Conservation (phyloP, 257 asterid species). For the Rehmannia glutinosa region DNA sequence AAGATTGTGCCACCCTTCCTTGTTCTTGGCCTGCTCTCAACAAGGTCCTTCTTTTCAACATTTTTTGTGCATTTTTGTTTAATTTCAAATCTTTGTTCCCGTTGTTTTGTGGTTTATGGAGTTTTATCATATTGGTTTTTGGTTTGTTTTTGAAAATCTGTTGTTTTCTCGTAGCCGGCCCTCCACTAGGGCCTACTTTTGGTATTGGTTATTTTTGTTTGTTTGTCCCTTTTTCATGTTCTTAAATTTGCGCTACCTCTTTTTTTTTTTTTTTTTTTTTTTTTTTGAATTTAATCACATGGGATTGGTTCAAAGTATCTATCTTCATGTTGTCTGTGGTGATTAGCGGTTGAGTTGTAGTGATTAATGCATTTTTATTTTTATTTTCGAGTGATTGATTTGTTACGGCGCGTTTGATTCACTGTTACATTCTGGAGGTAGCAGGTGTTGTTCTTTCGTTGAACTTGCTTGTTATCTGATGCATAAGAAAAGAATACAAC, state of each 20-base stretch:
- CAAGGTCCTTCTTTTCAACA: constrained; percentile 39
- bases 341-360: not conserved
- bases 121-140: too few relatives aligned
- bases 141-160: constrained; percentile 11
- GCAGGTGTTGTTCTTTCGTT: too few relatives aligned
- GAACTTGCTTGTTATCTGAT: too few relatives aligned
- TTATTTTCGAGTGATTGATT: constrained; percentile 4
- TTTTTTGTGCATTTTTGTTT: not conserved
- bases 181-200: too few relatives aligned
- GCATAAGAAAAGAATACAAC: too few relatives aligned
- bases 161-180: too few relatives aligned
- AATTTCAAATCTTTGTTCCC: constrained; percentile 10
- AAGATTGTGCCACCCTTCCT: constrained; percentile 77
- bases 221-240: not conserved
- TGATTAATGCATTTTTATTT: constrained; percentile 3
- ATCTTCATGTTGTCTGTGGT: not conserved
- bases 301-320: not conserved
- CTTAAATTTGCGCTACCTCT: not conserved
- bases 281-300: constrained; percentile 10
- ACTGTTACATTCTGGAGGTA: too few relatives aligned
- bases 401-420: too few relatives aligned
- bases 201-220: not conserved
- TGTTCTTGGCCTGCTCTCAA: constrained; percentile 76
- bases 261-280: not conserved
- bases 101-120: too few relatives aligned